Percentiles rank a stretch among this genome's conserved stretches.
phyloP scores from a whole-genome alignment of 371 early-diverging fungal species.

The Fennellomyces sp. region DNA sequence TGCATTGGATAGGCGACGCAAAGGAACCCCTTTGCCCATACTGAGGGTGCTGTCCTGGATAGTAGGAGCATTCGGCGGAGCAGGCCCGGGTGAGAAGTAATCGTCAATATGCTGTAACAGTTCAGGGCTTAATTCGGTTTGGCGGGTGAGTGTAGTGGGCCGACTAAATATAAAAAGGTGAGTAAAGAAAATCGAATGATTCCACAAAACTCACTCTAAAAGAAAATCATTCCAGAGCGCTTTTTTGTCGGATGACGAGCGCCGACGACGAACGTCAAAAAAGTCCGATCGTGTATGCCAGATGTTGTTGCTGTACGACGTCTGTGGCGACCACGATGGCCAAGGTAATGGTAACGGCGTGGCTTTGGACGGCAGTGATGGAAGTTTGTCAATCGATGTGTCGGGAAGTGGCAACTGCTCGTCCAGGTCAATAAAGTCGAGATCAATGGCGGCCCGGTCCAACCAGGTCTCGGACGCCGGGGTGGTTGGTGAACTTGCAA shows the following conservation, averaged over 20 bases:
- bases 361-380: background rate
- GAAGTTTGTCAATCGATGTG: background rate
- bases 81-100: background rate
- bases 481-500: background rate
- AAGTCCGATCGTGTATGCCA: background rate
- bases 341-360: background rate
- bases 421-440: background rate
- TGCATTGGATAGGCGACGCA: slow-evolving; percentile 51
- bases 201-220: background rate
- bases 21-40: slow-evolving; percentile 59
- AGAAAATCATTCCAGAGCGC: slow-evolving; percentile 1
- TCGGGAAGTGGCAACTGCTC: background rate
- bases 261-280: background rate
- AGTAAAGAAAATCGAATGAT: background rate
- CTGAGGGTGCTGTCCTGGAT: background rate
- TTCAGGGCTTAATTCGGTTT: slow-evolving; percentile 10
- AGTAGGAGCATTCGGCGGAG: background rate
- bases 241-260: slow-evolving; percentile 3
- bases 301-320: background rate
- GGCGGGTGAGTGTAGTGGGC: background rate
- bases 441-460: background rate
- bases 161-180: background rate
- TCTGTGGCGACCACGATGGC: background rate
- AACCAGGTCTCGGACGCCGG: background rate
- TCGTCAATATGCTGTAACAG: slow-evolving; percentile 9